Conservation (phyloP, 768 basidiomycete species). For the Calocera cornea region DNA sequence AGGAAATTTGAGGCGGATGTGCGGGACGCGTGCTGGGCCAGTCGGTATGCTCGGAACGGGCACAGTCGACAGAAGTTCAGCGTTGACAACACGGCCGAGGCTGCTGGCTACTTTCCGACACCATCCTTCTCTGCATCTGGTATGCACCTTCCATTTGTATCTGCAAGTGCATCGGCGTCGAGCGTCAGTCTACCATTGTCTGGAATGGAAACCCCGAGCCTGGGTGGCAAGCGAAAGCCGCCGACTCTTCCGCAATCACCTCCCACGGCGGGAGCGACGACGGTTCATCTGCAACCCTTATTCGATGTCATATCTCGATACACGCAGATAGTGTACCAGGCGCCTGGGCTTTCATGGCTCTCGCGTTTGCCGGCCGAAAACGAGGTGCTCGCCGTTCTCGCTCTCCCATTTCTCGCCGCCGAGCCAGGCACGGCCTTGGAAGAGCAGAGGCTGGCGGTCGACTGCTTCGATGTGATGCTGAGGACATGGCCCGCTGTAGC, state of each 20-base stretch:
- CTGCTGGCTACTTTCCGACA: not conserved
- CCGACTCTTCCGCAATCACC: not conserved
- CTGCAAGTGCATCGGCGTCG: not conserved
- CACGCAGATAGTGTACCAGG: not conserved
- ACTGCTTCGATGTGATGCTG: not conserved
- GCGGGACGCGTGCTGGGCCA: not conserved
- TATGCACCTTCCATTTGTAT: not conserved
- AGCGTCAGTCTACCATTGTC: not conserved
- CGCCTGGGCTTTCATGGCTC: not conserved
- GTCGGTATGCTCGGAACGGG: not conserved
- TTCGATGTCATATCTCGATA: not conserved
- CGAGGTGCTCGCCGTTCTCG: not conserved
- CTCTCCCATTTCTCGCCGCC: not conserved
- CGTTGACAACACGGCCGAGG: not conserved
- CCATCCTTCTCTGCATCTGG: not conserved
- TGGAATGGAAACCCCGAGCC: not conserved
- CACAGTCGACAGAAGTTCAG: not conserved
- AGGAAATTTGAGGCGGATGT: slow-evolving; percentile 1
- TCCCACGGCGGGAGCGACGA: not conserved
- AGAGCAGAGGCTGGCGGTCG: not conserved
- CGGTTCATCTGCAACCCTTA: not conserved
- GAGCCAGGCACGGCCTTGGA: not conserved
- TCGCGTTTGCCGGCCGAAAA: not conserved
- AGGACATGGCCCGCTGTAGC: not conserved
- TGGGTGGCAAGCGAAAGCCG: not conserved